Evolutionary conservation across 176 grass and related monocot genomes (phyloP).

Genomic region (Cenchrus fungigraminus): DNA sequence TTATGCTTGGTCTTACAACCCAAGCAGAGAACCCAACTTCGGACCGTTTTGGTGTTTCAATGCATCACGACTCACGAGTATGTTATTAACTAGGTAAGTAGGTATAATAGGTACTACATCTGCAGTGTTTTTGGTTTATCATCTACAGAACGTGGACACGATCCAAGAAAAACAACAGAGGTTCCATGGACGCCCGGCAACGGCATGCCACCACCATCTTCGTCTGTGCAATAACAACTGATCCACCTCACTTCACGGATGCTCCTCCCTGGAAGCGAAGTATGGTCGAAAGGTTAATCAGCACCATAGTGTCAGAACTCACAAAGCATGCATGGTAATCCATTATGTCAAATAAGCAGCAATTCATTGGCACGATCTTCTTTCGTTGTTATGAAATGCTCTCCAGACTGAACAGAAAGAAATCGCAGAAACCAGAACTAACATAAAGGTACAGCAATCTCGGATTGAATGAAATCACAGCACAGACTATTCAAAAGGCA

Average conservation of each 20-base stretch:
- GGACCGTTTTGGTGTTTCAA: neutral
- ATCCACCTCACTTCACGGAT: neutral
- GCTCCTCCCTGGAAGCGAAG: neutral
- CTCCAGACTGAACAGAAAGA: neutral
- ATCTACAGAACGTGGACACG: neutral
- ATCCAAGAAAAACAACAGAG: neutral
- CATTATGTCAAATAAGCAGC: neutral
- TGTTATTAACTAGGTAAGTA: neutral
- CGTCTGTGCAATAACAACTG: neutral
- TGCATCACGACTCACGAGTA: neutral
- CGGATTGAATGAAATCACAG: neutral
- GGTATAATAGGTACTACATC: neutral
- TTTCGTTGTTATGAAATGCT: no score
- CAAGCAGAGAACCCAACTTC: neutral
- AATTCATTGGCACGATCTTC: neutral
- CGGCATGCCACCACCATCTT: neutral
- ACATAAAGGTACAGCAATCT: neutral
- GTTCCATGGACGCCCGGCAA: slow-evolving; percentile 8
- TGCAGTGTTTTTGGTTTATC: neutral
- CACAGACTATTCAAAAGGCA: neutral
- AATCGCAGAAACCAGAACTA: neutral
- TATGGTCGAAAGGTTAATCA: neutral
- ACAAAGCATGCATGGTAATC: neutral
- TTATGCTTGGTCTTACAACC: neutral
- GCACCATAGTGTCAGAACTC: neutral